Percentiles rank a stretch among this genome's conserved stretches.
Evolutionary conservation across 768 basidiomycete genomes (phyloP).

Genomic region (Kwoniella mangroviensis): DNA sequence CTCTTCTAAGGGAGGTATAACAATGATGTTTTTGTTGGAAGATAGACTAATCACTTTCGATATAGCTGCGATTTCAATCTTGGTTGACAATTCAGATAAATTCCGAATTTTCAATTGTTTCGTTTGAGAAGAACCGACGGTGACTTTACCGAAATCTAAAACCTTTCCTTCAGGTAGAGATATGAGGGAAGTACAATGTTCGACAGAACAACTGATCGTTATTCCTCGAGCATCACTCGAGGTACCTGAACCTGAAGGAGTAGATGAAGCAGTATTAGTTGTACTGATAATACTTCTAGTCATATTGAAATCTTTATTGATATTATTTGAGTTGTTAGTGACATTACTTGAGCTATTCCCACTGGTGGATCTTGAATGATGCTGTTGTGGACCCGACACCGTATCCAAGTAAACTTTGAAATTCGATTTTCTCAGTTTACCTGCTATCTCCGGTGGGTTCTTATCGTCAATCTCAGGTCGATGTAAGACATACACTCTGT

Average conservation of each 20-base stretch:
- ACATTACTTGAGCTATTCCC: not conserved
- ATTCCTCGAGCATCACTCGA: slow-evolving; percentile 24
- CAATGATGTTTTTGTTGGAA: slow-evolving; percentile 50
- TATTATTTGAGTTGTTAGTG: not conserved
- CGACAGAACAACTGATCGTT: slow-evolving; percentile 41
- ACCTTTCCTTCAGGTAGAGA: slow-evolving; percentile 31
- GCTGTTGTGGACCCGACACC: not conserved
- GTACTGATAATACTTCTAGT: not conserved
- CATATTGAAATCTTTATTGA: not conserved
- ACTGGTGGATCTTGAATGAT: slow-evolving; percentile 9
- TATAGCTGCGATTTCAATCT: slow-evolving; percentile 54
- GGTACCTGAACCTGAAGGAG: slow-evolving; percentile 20
- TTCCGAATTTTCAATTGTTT: slow-evolving; percentile 44
- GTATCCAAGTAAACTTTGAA: slow-evolving; percentile 50
- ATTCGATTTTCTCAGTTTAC: slow-evolving; percentile 35
- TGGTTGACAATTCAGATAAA: slow-evolving; percentile 45
- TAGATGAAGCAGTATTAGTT: not conserved
- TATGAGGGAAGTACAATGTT: slow-evolving; percentile 52
- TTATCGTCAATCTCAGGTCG: slow-evolving; percentile 34
- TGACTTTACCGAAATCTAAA: slow-evolving; percentile 55
- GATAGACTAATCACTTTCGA: slow-evolving; percentile 51
- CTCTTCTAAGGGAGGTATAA: slow-evolving; percentile 47
- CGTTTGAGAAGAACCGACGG: slow-evolving; percentile 48
- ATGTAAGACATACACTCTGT: slow-evolving; percentile 49
- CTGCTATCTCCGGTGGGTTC: slow-evolving; percentile 38